Evolutionary conservation across 306 rosid species (phyloP).

Genomic region (Medicago arabica): DNA sequence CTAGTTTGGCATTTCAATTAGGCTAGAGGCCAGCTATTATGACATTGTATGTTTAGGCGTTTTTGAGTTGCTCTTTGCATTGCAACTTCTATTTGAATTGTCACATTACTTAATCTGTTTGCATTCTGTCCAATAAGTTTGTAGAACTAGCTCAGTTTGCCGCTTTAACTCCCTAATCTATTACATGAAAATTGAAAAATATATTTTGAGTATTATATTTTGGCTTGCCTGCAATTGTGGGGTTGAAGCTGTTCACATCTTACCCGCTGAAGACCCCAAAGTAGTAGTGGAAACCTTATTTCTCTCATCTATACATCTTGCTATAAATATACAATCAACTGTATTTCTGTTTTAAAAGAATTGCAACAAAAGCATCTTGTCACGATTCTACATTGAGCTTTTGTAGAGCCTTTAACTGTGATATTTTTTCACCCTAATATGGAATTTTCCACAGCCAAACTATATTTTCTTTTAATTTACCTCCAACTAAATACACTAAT

Average conservation of each 20-base stretch:
- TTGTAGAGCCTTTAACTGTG: conserved; percentile 32
- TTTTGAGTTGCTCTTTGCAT: background rate
- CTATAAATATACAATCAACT: conserved; percentile 7
- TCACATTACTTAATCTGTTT: background rate
- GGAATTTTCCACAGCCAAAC: conserved; percentile 23
- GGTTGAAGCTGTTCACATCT: conserved; percentile 19
- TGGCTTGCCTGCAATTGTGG: conserved; percentile 16
- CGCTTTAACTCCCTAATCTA: conserved; percentile 14
- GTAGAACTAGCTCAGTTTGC: conserved; percentile 25
- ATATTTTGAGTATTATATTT: conserved; percentile 16
- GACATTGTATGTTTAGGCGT: background rate
- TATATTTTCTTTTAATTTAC: conserved; percentile 36
- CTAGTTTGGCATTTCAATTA: background rate
- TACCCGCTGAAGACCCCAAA: conserved; percentile 12
- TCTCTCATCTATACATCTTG: conserved; percentile 4
- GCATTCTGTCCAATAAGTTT: background rate
- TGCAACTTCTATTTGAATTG: background rate
- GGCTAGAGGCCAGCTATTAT: background rate
- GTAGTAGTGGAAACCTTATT: conserved; percentile 19
- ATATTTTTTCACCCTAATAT: conserved; percentile 12
- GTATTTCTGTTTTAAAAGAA: background rate
- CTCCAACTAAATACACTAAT: conserved; percentile 19
- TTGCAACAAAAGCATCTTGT: background rate
- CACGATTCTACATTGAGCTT: conserved; percentile 24
- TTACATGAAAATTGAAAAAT: conserved; percentile 15